phyloP scores from a whole-genome alignment of 2,329 filamentous ascomycete genomes.

The Diaporthe sp. region DNA sequence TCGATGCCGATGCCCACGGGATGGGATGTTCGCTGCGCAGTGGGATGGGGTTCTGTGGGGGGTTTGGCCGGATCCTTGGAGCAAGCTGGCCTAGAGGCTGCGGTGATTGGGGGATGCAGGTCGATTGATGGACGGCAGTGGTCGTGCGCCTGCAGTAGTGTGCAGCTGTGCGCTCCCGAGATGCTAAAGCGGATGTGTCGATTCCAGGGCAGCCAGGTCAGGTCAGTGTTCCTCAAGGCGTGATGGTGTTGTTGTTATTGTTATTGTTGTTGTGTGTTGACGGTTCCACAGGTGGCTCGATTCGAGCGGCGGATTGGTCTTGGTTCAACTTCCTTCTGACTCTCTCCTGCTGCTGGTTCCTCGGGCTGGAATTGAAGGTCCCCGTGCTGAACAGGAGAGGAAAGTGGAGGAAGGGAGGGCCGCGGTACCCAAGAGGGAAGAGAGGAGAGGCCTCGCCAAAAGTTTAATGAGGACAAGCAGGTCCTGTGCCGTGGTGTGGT shows the following conservation, averaged over 20 bases:
- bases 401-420: slow-evolving; percentile 21
- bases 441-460: slow-evolving; percentile 19
- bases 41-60: slow-evolving; percentile 15
- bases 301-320: not conserved
- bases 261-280: not conserved
- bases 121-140: slow-evolving; percentile 20
- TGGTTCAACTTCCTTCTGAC: not conserved
- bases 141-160: slow-evolving; percentile 33
- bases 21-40: slow-evolving; percentile 27
- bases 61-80: slow-evolving; percentile 1
- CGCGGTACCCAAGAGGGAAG: slow-evolving; percentile 9
- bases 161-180: slow-evolving; percentile 15
- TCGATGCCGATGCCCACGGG: slow-evolving; percentile 8
- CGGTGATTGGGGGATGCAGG: not conserved
- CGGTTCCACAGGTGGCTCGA: slow-evolving; percentile 9
- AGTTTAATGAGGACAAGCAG: slow-evolving; percentile 27
- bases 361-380: not conserved
- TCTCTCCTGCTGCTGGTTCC: not conserved
- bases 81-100: not conserved
- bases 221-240: not conserved
- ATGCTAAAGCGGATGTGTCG: slow-evolving; percentile 11
- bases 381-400: slow-evolving; percentile 9
- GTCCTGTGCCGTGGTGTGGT: slow-evolving; percentile 6
- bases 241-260: not conserved
- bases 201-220: not conserved